phyloP scores from a whole-genome alignment of 2,329 filamentous ascomycete genomes.

The Neonectria faginata region DNA sequence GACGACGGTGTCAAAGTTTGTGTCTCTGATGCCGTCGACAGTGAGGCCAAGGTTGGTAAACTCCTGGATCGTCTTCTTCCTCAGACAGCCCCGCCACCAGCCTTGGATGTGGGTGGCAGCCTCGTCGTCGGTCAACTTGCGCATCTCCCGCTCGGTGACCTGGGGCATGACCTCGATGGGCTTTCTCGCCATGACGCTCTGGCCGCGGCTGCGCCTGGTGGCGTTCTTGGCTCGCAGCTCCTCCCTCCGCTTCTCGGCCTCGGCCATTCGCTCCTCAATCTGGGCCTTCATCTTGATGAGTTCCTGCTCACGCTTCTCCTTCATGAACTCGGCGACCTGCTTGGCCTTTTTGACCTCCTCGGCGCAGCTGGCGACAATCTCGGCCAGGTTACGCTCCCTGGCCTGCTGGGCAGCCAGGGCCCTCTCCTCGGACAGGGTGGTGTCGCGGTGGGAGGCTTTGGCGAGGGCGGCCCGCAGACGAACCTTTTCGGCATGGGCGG shows the following conservation, averaged over 20 bases:
- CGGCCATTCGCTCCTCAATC: constrained; percentile 83
- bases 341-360: constrained; percentile 87
- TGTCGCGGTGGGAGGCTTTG: constrained; percentile 75
- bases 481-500: constrained; percentile 86
- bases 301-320: constrained; percentile 82
- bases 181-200: constrained; percentile 65
- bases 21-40: constrained; percentile 76
- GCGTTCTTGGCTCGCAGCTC: constrained; percentile 69
- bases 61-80: constrained; percentile 70
- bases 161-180: constrained; percentile 61
- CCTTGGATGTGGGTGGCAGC: constrained; percentile 76
- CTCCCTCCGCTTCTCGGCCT: constrained; percentile 78
- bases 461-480: constrained; percentile 79
- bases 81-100: constrained; percentile 73
- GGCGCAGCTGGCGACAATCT: constrained; percentile 83
- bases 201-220: constrained; percentile 64
- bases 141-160: constrained; percentile 59
- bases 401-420: constrained; percentile 82
- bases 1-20: constrained; percentile 80
- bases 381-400: constrained; percentile 82
- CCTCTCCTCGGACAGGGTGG: constrained; percentile 77
- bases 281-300: constrained; percentile 75
- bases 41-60: constrained; percentile 76
- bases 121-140: constrained; percentile 65
- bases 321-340: constrained; percentile 84